Percentiles rank a stretch among this genome's conserved stretches.
Conservation (phyloP, 306 rosid species). For the Cercis canadensis region DNA sequence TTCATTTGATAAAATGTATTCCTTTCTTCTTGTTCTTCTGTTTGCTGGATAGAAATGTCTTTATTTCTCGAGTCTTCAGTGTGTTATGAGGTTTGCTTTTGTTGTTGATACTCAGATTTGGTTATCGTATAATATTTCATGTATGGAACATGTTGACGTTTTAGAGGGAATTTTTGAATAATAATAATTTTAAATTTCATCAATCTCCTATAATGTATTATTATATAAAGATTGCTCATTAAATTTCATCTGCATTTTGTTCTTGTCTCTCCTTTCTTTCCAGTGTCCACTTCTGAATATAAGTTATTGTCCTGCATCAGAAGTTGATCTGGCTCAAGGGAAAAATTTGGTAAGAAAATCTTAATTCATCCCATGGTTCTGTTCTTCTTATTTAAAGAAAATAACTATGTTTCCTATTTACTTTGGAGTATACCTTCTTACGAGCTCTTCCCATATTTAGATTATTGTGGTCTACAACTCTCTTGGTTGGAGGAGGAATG, state of each 20-base stretch:
- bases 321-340: slow-evolving; percentile 65
- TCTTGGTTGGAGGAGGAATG: slow-evolving; percentile 85
- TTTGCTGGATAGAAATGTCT: not conserved
- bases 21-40: not conserved
- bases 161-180: too few relatives aligned
- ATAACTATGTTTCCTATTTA: slow-evolving; percentile 3
- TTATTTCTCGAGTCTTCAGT: not conserved
- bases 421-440: slow-evolving; percentile 22
- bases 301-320: slow-evolving; percentile 82
- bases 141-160: too few relatives aligned
- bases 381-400: not conserved
- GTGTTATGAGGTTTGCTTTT: too few relatives aligned
- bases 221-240: slow-evolving; percentile 4
- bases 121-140: too few relatives aligned
- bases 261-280: slow-evolving; percentile 2
- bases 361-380: slow-evolving; percentile 25
- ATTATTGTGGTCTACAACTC: slow-evolving; percentile 78
- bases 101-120: too few relatives aligned
- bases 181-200: not conserved
- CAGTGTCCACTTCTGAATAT: slow-evolving; percentile 63
- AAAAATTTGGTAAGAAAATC: slow-evolving; percentile 66
- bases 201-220: slow-evolving; percentile 1
- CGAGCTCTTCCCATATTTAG: slow-evolving; percentile 41
- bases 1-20: slow-evolving; percentile 12
- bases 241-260: slow-evolving; percentile 30